Conservation (phyloP, 805 yeast genomes). For the Saccharomycopsis olivae region DNA sequence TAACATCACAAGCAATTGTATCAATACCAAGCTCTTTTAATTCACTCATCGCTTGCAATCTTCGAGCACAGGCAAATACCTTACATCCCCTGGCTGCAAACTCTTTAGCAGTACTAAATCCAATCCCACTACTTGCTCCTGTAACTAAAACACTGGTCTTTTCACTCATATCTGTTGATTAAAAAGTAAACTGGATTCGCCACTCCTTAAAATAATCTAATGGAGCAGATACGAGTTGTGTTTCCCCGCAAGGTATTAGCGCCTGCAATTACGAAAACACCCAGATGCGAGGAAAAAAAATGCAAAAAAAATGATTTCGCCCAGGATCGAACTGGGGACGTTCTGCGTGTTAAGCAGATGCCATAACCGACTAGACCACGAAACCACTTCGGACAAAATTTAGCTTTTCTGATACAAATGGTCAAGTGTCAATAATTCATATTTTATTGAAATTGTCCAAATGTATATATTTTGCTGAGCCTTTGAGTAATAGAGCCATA, state of each 20-base stretch:
- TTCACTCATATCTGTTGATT: no score
- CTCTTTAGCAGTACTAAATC: constrained; percentile 38
- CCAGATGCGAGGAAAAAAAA: no score
- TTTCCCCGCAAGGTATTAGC: no score
- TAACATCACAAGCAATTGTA: constrained; percentile 47
- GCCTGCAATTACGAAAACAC: no score
- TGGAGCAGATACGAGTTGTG: not conserved
- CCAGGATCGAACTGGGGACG: constrained; percentile 99
- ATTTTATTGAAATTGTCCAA: no score
- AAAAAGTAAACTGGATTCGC: no score
- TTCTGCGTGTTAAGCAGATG: constrained; percentile 99
- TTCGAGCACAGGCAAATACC: constrained; percentile 69
- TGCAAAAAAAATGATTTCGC: constrained; percentile 68
- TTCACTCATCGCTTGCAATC: constrained; percentile 48
- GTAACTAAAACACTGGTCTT: constrained; percentile 35
- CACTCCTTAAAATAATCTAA: no score
- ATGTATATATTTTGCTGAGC: no score
- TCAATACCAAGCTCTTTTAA: constrained; percentile 32
- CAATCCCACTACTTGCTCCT: constrained; percentile 50
- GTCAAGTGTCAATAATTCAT: no score
- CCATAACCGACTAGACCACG: constrained; percentile 99
- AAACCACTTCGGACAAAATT: no score
- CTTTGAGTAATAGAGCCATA: no score
- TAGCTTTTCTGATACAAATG: no score
- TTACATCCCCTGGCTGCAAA: constrained; percentile 39